Evolutionary conservation across 108 stramenopile genomes (phyloP).

Genomic region (Discostella pseudostelligera): DNA sequence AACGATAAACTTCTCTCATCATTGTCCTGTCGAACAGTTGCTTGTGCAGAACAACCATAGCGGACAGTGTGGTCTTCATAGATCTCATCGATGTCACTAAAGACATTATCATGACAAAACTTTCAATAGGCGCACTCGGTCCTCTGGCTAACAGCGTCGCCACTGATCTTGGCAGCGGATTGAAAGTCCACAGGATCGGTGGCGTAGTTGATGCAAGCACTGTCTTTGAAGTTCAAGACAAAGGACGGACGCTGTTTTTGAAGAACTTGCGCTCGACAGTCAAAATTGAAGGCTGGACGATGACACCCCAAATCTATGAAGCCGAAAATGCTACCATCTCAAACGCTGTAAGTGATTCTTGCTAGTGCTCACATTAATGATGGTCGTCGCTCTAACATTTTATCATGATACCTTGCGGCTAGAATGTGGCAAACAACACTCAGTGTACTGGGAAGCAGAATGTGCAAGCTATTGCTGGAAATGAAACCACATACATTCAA

Average conservation of each 20-base stretch:
- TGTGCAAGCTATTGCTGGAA: slow-evolving; percentile 18
- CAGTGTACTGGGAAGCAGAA: slow-evolving; percentile 16
- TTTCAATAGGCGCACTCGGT: slow-evolving; percentile 41
- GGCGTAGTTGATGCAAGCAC: slow-evolving; percentile 38
- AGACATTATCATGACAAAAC: slow-evolving; percentile 26
- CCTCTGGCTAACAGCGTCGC: slow-evolving; percentile 21
- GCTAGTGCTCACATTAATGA: neutral
- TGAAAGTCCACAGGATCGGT: slow-evolving; percentile 29
- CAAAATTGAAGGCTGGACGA: slow-evolving; percentile 30
- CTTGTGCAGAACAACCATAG: slow-evolving; percentile 47
- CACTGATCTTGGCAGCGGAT: slow-evolving; percentile 15
- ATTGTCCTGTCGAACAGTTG: slow-evolving; percentile 21
- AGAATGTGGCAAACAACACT: slow-evolving; percentile 14
- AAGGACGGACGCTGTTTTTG: slow-evolving; percentile 40
- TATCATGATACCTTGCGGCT: neutral
- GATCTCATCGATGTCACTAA: neutral
- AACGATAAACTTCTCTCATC: neutral
- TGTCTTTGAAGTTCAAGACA: slow-evolving; percentile 55
- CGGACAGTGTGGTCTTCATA: slow-evolving; percentile 45
- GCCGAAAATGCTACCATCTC: slow-evolving; percentile 31
- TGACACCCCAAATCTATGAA: slow-evolving; percentile 27
- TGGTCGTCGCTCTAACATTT: neutral
- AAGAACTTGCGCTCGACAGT: slow-evolving; percentile 56
- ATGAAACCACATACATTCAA: slow-evolving; percentile 17
- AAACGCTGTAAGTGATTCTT: slow-evolving; percentile 15